A percentile compares a stretch with the other conserved stretches of the same genome.
These are phyloP conservation scores for Nakaseomyces sp. DNA, from an alignment of 1,139 yeast genomes.

Conservation along the genomic window DNA sequence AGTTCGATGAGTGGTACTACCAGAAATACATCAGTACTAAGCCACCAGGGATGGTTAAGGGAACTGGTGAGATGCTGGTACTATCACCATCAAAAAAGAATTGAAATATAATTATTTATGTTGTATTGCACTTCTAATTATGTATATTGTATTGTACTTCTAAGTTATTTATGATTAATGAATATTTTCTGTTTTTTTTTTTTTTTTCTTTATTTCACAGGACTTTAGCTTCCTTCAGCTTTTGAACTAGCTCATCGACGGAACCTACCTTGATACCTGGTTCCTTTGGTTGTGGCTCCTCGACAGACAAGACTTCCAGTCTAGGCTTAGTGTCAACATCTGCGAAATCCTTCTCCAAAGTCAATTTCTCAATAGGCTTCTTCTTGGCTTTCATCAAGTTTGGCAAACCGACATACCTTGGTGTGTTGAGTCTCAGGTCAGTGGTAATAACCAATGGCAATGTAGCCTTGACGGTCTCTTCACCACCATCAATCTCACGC, in stretches of 20 bases:
- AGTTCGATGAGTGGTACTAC: slow-evolving; percentile 25
- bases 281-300: slow-evolving; percentile 76
- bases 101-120: slow-evolving; percentile 5
- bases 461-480: slow-evolving; percentile 67
- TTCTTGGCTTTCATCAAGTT: slow-evolving; percentile 98
- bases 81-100: slow-evolving; percentile 22
- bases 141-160: not conserved
- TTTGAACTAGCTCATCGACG: slow-evolving; percentile 74
- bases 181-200: slow-evolving; percentile 6
- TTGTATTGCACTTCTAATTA: slow-evolving; percentile 3
- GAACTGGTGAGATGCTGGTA: slow-evolving; percentile 8
- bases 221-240: slow-evolving; percentile 65
- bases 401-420: slow-evolving; percentile 88
- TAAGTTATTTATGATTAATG: not conserved
- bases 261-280: slow-evolving; percentile 73
- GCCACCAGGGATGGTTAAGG: slow-evolving; percentile 27
- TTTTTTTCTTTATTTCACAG: slow-evolving; percentile 28
- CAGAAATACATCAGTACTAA: slow-evolving; percentile 20
- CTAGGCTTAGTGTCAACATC: slow-evolving; percentile 58
- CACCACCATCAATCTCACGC: slow-evolving; percentile 93
- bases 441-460: slow-evolving; percentile 86
- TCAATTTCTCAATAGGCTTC: slow-evolving; percentile 68
- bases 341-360: slow-evolving; percentile 48
- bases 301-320: slow-evolving; percentile 61
- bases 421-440: slow-evolving; percentile 87